Conservation (phyloP, 352 stramenopile species). For the Globisporangium nunn region DNA sequence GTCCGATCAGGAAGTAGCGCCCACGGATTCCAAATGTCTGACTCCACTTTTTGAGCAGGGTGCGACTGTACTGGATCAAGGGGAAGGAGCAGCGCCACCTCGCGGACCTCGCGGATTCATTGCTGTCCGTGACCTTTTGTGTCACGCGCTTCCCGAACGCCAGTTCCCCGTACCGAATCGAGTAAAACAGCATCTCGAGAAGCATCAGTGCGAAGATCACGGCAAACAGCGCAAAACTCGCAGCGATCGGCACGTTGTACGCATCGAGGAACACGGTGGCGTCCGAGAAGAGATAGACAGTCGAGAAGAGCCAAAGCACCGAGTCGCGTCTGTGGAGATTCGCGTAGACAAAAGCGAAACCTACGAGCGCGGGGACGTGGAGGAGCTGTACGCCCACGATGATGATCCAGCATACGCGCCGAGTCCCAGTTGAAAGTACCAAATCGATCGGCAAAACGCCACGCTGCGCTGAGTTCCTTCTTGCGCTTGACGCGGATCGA, state of each 20-base stretch:
- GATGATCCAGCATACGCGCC: conserved; percentile 1
- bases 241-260: not conserved
- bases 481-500: not conserved
- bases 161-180: conserved; percentile 3
- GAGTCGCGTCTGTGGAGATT: conserved; percentile 2
- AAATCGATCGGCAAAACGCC: conserved; percentile 4
- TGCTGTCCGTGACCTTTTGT: not conserved
- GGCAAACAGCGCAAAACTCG: conserved; percentile 5
- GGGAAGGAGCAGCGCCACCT: not conserved
- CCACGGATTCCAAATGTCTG: conserved; percentile 6
- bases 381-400: conserved; percentile 8
- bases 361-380: not conserved
- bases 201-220: not conserved
- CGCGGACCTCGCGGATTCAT: not conserved
- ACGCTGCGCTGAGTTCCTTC: not conserved
- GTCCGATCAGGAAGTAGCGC: conserved; percentile 5
- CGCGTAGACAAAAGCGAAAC: conserved; percentile 4
- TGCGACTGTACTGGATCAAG: not conserved
- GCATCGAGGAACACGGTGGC: not conserved
- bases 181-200: conserved; percentile 7
- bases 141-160: not conserved
- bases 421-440: not conserved
- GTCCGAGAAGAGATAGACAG: conserved; percentile 5
- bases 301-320: conserved; percentile 6
- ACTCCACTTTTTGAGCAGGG: conserved; percentile 1